A percentile compares a stretch with the other conserved stretches of the same genome.
Evolutionary conservation across 2,329 filamentous ascomycete genomes (phyloP).

Genomic region (Torrubiella hemipterigena): DNA sequence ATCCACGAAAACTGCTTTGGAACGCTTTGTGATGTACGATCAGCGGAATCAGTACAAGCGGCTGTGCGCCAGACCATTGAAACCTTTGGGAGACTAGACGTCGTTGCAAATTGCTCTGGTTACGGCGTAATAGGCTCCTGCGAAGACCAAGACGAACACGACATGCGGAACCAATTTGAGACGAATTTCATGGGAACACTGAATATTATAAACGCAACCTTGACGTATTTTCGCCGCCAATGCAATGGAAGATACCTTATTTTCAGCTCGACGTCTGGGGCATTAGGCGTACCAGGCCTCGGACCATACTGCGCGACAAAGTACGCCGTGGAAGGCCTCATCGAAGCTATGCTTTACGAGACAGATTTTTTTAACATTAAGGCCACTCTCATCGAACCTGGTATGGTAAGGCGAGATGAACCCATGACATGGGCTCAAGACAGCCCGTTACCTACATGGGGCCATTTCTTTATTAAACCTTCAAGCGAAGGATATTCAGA

Average conservation of each 20-base stretch:
- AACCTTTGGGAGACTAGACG: conserved; percentile 71
- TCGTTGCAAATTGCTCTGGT: conserved; percentile 87
- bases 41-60: conserved; percentile 61
- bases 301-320: conserved; percentile 96
- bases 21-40: conserved; percentile 80
- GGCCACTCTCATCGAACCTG: conserved; percentile 84
- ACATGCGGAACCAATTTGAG: conserved; percentile 91
- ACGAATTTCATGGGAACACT: conserved; percentile 95
- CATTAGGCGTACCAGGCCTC: conserved; percentile 83
- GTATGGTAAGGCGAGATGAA: conserved; percentile 79
- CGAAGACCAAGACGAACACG: conserved; percentile 93
- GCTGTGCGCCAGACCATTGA: conserved; percentile 60
- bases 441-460: conserved; percentile 64
- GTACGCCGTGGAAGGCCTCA: conserved; percentile 89
- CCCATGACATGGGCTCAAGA: conserved; percentile 33
- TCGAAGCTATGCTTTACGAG: conserved; percentile 95
- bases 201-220: conserved; percentile 79
- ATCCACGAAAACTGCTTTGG: conserved; percentile 65
- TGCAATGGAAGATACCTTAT: conserved; percentile 75
- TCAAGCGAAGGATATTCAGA: conserved; percentile 71
- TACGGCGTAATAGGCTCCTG: conserved; percentile 93
- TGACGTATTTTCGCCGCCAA: conserved; percentile 77
- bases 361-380: conserved; percentile 86
- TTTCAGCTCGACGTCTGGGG: conserved; percentile 85
- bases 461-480: conserved; percentile 83